Evolutionary conservation across 1,284 basidiomycete genomes (phyloP), one percentile per base, ranked within the genome.

Genomic region (Apiotrichum siamense): DNA sequence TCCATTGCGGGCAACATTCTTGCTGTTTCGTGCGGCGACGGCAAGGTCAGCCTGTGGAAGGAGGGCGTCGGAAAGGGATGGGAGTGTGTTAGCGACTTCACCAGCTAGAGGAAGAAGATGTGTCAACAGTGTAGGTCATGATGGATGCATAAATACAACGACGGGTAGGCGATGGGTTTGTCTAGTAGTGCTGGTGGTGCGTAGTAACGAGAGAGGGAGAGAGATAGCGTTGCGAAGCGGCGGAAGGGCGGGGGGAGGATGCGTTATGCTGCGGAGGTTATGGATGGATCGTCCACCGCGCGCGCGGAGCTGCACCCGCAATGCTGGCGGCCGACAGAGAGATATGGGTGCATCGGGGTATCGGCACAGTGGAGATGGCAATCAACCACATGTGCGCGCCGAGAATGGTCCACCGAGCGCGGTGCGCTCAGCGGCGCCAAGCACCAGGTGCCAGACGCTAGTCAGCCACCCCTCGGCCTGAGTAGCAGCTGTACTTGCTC

Each of bases 21-120:
- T 42, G 93, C 94, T 0, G 96, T 97, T 35, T 94, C 90, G 72
- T 96, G 92, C 74, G 94, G 93, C 15, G 96, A 98, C 72, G 94
- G 96, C 24, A 97, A 97, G 76, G 92, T 98, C 26, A 92, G 87
- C 13, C 77, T 98, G 48, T 98, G 93, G 94, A 98, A 98, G 77
- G 94, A 98, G 77, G 94, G 89, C 70, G 76, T 97, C 65, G 91
- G 90, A 82, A 92, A 93, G 72, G 78, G 81, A 21, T 98, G 94
- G 90, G 94, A 97, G 74, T 94, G 92, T 70, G 90, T 97, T 50
- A 91, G 86, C 68, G 89, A 94, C 65, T 85, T 93, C 80, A 84
- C 84, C 54, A 88, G 86, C 69, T 92, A 57, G 55, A 42, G 24
- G 11, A 41, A 6, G 9, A 17, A 21, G 24, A 40, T 15, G 10